Evolutionary conservation across 345 rosid genomes (phyloP).

Genomic region (Odontarrhena argentea): DNA sequence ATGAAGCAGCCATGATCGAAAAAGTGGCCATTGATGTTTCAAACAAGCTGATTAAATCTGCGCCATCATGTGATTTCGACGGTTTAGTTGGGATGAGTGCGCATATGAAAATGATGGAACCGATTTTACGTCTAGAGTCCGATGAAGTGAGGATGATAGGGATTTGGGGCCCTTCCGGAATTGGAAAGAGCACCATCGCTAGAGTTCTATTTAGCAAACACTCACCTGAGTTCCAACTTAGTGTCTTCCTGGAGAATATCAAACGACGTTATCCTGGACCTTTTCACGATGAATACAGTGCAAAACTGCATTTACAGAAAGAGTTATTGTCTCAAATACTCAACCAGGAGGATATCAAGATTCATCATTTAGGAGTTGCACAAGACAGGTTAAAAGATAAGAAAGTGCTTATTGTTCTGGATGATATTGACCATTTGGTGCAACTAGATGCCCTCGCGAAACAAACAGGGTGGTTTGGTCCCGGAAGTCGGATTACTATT

Average conservation of each 20-base stretch:
- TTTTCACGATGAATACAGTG: slow-evolving; percentile 11
- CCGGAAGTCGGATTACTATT: too few relatives aligned
- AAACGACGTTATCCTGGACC: slow-evolving; percentile 2
- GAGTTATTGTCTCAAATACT: slow-evolving; percentile 41
- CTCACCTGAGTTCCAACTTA: neutral
- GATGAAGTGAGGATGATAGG: too few relatives aligned
- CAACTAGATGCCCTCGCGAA: too few relatives aligned
- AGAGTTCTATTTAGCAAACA: slow-evolving; percentile 10
- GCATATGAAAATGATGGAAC: slow-evolving; percentile 9
- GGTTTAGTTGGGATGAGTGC: slow-evolving; percentile 38
- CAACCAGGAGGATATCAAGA: slow-evolving; percentile 17
- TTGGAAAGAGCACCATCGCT: slow-evolving; percentile 1
- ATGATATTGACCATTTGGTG: too few relatives aligned
- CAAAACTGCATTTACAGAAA: slow-evolving; percentile 29
- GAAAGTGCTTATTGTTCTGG: too few relatives aligned
- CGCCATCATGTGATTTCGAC: neutral
- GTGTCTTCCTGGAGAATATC: slow-evolving; percentile 19
- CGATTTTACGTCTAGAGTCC: neutral
- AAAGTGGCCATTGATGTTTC: neutral
- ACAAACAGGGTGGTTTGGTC: too few relatives aligned
- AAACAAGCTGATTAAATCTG: neutral
- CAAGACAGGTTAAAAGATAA: too few relatives aligned
- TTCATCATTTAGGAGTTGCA: too few relatives aligned
- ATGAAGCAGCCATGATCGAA: too few relatives aligned
- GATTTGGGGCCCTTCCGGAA: too few relatives aligned